Base-by-base conservation (phyloP, 495 filamentous ascomycete species). In the Amniculicola lignicola region DNA sequence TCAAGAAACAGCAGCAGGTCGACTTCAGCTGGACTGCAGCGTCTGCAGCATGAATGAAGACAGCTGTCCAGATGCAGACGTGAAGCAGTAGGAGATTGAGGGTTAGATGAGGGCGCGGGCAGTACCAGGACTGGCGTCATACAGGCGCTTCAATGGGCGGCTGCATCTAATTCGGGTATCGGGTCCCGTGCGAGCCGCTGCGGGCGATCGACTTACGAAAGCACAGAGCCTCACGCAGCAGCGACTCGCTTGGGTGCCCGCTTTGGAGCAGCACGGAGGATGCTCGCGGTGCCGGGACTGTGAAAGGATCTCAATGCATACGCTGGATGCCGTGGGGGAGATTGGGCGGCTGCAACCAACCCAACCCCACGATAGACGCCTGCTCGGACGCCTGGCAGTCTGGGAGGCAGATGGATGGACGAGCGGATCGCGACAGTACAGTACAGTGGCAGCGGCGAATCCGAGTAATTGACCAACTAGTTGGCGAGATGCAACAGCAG, bases 201-300 rank as follows among this genome's bases (percentile, higher is more conserved):
- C 50, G 47, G 48, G 42, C 23, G 35, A 39, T 27, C 44, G 22
- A 54, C 22, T 39, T n/a, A 44, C 40, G 16, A 41, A n/a, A 24
- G 48, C 59, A 57, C 59, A 62, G 42, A 62, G 59, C 59, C 59
- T 53, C 53, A 54, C 33, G 35, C n/a, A n/a, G n/a, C 41, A 39
- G 54, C 53, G 54, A 15, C n/a, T 54, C 59, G 53, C 59, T 57
- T 39, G 35, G 15, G 28, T 16, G 33, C 31, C 36, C 28, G 22
- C 6, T 49, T 46, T 42, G 16, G 47, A 19, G 27, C 14, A 21
- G n/a, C n/a, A n/a, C n/a, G n/a, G n/a, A 15, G 2, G 10, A 16
- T 23, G 28, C 15, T 4, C 9, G 40, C 25, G 35, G 22, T 29
- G 19, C 23, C 3, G n/a, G 42, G 27, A n/a, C 14, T 35, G 41